These are phyloP conservation scores for Penicillium taxi DNA, from an alignment of 495 filamentous ascomycete genomes.

Conservation along the genomic window DNA sequence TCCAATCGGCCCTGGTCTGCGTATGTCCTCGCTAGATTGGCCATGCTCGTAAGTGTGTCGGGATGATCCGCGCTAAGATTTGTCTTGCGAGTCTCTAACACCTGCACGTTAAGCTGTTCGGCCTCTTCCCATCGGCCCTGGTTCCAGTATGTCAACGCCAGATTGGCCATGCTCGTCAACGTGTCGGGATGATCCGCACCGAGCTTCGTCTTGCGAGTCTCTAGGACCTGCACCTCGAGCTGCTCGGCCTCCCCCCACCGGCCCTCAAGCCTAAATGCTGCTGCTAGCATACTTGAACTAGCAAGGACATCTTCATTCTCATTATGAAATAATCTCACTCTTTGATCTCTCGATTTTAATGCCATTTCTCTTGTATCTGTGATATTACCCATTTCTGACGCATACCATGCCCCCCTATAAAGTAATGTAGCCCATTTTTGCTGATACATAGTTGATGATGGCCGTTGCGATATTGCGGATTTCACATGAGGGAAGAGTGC, in stretches of 20 bases:
- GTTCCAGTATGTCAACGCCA: slow-evolving; percentile 15
- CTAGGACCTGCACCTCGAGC: slow-evolving; percentile 14
- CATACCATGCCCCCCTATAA: slow-evolving; percentile 2
- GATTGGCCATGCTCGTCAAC: slow-evolving; percentile 12
- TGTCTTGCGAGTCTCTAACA: slow-evolving; percentile 9
- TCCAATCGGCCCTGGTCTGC: slow-evolving; percentile 1
- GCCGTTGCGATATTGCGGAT: slow-evolving; percentile 5
- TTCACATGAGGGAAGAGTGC: slow-evolving; percentile 4
- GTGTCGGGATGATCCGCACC: slow-evolving; percentile 33
- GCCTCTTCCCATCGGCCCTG: slow-evolving; percentile 22
- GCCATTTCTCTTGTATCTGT: not conserved
- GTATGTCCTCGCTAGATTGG: slow-evolving; percentile 5
- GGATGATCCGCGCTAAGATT: slow-evolving; percentile 27
- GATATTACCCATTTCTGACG: not conserved
- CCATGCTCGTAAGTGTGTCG: slow-evolving; percentile 7
- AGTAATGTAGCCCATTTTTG: slow-evolving; percentile 2
- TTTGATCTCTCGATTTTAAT: not conserved
- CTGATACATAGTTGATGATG: not conserved
- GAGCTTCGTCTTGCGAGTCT: slow-evolving; percentile 13
- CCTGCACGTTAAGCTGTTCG: slow-evolving; percentile 12
- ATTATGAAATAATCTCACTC: slow-evolving; percentile 2
- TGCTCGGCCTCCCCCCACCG: slow-evolving; percentile 23
- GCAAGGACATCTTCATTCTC: slow-evolving; percentile 11
- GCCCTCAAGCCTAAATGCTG: slow-evolving; percentile 15
- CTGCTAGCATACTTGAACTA: slow-evolving; percentile 15